phyloP scores from a whole-genome alignment of 331 rosid genomes.

The Telfairia occidentalis region DNA sequence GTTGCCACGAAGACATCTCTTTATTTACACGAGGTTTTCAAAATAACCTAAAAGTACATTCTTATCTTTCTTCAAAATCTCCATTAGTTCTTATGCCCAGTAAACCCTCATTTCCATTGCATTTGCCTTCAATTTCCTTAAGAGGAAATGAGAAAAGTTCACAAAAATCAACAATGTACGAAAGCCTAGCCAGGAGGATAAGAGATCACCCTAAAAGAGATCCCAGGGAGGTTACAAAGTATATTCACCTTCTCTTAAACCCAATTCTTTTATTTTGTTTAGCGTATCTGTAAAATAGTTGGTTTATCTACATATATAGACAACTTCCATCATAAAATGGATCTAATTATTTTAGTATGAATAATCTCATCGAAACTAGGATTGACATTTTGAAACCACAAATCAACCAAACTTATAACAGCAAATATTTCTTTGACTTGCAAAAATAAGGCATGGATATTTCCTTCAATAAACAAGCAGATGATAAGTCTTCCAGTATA shows the following conservation, averaged over 20 bases:
- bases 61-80: background rate
- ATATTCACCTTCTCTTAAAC: background rate
- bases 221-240: background rate
- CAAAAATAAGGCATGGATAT: no score
- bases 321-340: no score
- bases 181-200: constrained; percentile 2
- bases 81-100: background rate
- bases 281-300: no score
- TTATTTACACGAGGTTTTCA: background rate
- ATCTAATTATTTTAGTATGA: no score
- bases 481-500: no score
- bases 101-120: background rate
- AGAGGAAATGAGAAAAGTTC: background rate
- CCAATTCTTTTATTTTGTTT: no score
- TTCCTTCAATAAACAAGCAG: no score
- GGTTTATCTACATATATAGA: no score
- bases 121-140: background rate
- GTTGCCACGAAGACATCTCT: background rate
- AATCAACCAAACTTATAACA: no score
- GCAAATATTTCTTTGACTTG: no score
- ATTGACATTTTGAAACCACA: no score
- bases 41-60: background rate
- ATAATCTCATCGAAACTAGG: no score
- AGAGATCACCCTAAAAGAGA: background rate
- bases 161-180: background rate